These are phyloP conservation scores for Aspergillus kassunensis DNA, from an alignment of 495 filamentous ascomycete genomes.

Conservation along the genomic window DNA sequence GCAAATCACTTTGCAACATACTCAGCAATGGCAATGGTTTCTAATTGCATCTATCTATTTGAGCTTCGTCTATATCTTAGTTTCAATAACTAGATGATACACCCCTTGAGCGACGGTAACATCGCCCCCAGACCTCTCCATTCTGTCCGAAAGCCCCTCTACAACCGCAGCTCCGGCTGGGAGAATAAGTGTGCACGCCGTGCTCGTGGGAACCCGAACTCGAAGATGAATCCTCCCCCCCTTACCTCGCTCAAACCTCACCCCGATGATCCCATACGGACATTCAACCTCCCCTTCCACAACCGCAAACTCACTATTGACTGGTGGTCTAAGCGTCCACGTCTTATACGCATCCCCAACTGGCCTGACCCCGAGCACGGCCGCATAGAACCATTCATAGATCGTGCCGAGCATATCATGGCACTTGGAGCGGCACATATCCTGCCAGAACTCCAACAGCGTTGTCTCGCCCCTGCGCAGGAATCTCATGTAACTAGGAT, in stretches of 20 bases:
- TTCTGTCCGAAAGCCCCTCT: too few relatives aligned
- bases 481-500: conserved; percentile 30
- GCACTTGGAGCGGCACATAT: conserved; percentile 27
- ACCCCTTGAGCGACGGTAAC: not conserved
- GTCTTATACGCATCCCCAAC: conserved; percentile 20
- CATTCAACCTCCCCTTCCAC: conserved; percentile 26
- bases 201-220: conserved; percentile 12
- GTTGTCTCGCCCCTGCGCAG: conserved; percentile 27
- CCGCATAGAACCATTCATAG: conserved; percentile 29
- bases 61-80: too few relatives aligned
- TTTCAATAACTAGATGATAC: not conserved
- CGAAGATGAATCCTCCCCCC: not conserved
- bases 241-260: conserved; percentile 15
- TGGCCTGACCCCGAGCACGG: conserved; percentile 24
- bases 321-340: conserved; percentile 21
- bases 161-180: not conserved
- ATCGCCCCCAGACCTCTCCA: too few relatives aligned
- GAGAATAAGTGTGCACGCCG: not conserved
- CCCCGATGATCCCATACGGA: conserved; percentile 23
- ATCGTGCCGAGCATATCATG: conserved; percentile 33
- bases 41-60: too few relatives aligned
- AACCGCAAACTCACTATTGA: conserved; percentile 20
- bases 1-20: too few relatives aligned
- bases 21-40: too few relatives aligned
- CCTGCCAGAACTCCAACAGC: conserved; percentile 28